Evolutionary conservation across 1,284 basidiomycete genomes (phyloP), one percentile per base, ranked within the genome.

Genomic region (Rhodotorula sp.): DNA sequence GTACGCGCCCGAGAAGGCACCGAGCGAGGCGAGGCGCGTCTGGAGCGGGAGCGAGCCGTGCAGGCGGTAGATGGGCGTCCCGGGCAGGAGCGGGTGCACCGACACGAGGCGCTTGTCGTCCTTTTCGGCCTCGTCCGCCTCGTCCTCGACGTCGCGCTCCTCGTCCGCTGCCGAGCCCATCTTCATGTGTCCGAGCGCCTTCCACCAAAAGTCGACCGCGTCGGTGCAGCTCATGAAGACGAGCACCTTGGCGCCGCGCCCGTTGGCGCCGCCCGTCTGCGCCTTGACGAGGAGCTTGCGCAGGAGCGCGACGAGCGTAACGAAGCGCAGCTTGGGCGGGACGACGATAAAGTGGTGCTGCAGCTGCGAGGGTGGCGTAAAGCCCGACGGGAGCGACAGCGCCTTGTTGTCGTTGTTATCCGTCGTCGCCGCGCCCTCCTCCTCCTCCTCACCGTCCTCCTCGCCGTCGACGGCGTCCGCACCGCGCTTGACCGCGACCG

Each of bases 171-270:
- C 67, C 3, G 54, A 50, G 17, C 85, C 87, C 92, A 98, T 96
- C 14, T 82, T 81, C 27, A 91, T 85, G 2, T 89, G 88, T 1
- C 90, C 91, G 0, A 99, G 83, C n/a, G 97, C 84, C 60, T 87
- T 87, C 91, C 92, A 99, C 80, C 97, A 93, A 80, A 94, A 98
- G 81, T 99, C 96, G 48, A 99, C 97, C 2, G 93, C 93, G 81
- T 98, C 95, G 4, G 94, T 99, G 78, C 94, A 98, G 78, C 91
- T 94, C 71, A 99, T 84, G 82, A 99, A 99, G 9, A 99, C 93
- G 65, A 99, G 93, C 57, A 97, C 88, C 76, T 86, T 85, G 34
- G 34, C 55, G 19, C 34, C 55, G 34, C 57, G 78, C 81, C 0
- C 84, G 79, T 25, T 80, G 78, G 34, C 34, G 34, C 79, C 88